Evolutionary conservation across 352 stramenopile genomes (phyloP).

Genomic region (Pythium guiyangense): DNA sequence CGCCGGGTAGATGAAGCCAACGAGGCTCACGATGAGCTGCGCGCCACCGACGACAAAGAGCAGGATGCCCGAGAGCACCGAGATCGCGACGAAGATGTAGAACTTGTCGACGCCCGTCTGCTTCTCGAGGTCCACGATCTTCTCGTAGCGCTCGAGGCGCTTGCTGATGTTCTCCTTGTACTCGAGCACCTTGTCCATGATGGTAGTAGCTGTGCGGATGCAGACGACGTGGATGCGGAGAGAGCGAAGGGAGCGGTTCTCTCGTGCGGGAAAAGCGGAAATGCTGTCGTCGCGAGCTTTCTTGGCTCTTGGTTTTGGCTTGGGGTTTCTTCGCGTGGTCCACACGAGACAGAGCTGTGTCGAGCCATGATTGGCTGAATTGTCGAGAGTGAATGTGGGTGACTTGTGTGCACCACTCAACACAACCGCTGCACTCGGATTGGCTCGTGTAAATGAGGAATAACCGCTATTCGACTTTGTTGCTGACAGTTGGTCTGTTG

Average conservation of each 20-base stretch:
- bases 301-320: neutral
- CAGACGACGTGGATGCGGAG: too few species aligned
- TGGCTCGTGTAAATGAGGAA: neutral
- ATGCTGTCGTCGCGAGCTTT: constrained; percentile 14
- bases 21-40: constrained; percentile 72
- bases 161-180: constrained; percentile 83
- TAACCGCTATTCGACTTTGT: neutral
- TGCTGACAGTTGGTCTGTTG: too few species aligned
- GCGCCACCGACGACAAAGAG: constrained; percentile 79
- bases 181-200: constrained; percentile 78
- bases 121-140: constrained; percentile 83
- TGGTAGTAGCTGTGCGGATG: constrained; percentile 3
- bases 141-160: constrained; percentile 78
- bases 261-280: constrained; percentile 34
- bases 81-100: constrained; percentile 65
- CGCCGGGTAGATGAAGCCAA: constrained; percentile 86
- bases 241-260: constrained; percentile 17
- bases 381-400: too few species aligned
- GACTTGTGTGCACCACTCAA: neutral
- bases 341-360: too few species aligned
- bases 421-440: neutral
- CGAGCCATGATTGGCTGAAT: too few species aligned
- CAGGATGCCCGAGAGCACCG: constrained; percentile 48
- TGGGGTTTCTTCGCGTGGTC: too few species aligned
- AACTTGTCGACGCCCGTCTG: constrained; percentile 87